Conservation (phyloP, 495 filamentous ascomycete genomes). For the Neurospora terricola region DNA sequence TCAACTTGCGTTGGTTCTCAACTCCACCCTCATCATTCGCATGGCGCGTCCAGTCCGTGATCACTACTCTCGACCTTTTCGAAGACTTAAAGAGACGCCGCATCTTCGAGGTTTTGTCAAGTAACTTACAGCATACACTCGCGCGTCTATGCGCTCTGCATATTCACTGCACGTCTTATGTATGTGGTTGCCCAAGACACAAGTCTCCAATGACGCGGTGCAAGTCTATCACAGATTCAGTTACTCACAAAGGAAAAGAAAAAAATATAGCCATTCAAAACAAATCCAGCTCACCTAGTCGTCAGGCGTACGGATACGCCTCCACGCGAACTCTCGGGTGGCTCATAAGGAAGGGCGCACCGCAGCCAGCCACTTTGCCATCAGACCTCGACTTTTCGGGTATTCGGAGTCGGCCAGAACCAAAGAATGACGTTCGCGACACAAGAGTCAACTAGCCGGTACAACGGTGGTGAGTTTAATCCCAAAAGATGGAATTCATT, state of each 20-base stretch:
- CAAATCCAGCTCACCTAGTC: neutral
- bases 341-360: neutral
- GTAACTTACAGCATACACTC: slow-evolving; percentile 48
- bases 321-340: neutral
- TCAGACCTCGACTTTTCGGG: neutral
- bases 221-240: neutral
- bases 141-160: slow-evolving; percentile 61
- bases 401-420: neutral
- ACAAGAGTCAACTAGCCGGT: neutral
- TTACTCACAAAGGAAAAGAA: neutral
- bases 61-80: neutral
- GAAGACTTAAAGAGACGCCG: neutral
- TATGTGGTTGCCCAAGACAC: neutral
- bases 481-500: neutral
- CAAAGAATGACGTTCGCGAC: neutral
- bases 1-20: neutral
- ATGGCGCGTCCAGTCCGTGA: neutral
- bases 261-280: neutral
- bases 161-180: slow-evolving; percentile 11
- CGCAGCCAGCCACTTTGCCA: neutral
- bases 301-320: neutral
- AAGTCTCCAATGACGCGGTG: neutral
- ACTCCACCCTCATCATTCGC: neutral
- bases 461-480: neutral
- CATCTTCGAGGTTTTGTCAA: neutral